Conservation (phyloP, 1,284 basidiomycete genomes). For the Schizopora paradoxa region DNA sequence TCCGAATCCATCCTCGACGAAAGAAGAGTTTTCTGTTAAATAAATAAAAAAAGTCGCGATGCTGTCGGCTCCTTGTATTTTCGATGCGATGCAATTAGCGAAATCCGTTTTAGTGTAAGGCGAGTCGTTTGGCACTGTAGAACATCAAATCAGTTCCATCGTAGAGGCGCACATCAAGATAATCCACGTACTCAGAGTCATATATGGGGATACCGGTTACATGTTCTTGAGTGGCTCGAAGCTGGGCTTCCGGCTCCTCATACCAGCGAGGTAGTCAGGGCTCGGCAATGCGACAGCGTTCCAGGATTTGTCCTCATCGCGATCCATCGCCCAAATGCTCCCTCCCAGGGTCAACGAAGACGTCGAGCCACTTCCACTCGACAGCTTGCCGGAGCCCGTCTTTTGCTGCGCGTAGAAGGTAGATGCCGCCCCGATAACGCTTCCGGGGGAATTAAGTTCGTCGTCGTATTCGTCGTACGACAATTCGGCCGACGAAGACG, state of each 20-base stretch:
- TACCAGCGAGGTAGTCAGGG: background rate
- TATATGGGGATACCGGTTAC: no score
- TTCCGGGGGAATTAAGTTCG: slow-evolving; percentile 3
- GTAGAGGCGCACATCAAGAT: no score
- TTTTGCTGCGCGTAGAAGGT: slow-evolving; percentile 8
- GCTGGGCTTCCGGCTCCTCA: slow-evolving; percentile 1
- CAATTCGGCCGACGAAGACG: slow-evolving; percentile 57
- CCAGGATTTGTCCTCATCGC: slow-evolving; percentile 52
- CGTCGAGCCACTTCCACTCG: slow-evolving; percentile 22
- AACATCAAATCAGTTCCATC: no score
- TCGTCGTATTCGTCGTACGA: slow-evolving; percentile 45
- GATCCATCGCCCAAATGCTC: slow-evolving; percentile 63
- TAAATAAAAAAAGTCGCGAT: no score
- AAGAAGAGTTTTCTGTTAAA: no score
- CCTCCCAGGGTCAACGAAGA: slow-evolving; percentile 32
- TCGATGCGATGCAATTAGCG: no score
- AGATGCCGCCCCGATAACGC: background rate
- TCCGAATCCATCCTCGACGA: no score
- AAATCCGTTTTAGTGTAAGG: no score
- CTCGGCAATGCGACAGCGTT: background rate
- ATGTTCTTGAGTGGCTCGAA: slow-evolving; percentile 6
- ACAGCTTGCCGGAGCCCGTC: slow-evolving; percentile 20
- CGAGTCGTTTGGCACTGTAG: no score
- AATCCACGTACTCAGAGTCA: no score
- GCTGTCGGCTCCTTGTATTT: no score